phyloP scores from a whole-genome alignment of 495 filamentous ascomycete species.

The Aspergillus baeticus region DNA sequence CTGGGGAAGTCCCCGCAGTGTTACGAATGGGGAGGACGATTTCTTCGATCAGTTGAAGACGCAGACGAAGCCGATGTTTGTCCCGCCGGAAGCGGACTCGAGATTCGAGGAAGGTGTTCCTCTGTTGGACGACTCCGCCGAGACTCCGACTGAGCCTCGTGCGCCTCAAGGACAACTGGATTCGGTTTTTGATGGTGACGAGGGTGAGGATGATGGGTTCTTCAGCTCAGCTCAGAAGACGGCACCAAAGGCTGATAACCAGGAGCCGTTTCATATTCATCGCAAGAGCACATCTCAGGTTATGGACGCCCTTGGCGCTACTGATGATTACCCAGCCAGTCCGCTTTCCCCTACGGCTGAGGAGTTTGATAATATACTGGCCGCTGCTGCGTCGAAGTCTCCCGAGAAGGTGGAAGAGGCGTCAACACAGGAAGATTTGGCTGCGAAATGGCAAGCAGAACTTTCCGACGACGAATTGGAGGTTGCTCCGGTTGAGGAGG shows the following conservation, averaged over 20 bases:
- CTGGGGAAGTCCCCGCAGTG: conserved; percentile 29
- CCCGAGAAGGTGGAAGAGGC: conserved; percentile 12
- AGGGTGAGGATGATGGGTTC: conserved; percentile 39
- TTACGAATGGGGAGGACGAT: conserved; percentile 40
- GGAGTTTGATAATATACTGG: conserved; percentile 31
- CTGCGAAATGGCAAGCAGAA: conserved; percentile 28
- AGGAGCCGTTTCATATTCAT: conserved; percentile 25
- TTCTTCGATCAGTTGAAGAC: conserved; percentile 51
- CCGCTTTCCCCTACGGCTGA: conserved; percentile 34
- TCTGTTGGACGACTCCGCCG: conserved; percentile 32
- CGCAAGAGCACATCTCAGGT: conserved; percentile 48
- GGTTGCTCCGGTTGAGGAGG: conserved; percentile 44
- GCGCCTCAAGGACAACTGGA: conserved; percentile 19
- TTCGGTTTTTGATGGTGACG: conserved; percentile 36
- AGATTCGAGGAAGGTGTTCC: conserved; percentile 50
- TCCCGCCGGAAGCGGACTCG: conserved; percentile 44
- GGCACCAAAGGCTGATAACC: conserved; percentile 5
- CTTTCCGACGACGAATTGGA: conserved; percentile 20
- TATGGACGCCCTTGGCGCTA: conserved; percentile 30
- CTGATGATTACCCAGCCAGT: conserved; percentile 28
- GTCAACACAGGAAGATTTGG: conserved; percentile 23
- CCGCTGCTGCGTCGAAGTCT: conserved; percentile 27
- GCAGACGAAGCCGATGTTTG: conserved; percentile 47
- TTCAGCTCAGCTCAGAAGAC: conserved; percentile 30
- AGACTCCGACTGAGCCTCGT: conserved; percentile 21